Conservation (phyloP, 257 asterid species). For the Rauvolfia tetraphylla region DNA sequence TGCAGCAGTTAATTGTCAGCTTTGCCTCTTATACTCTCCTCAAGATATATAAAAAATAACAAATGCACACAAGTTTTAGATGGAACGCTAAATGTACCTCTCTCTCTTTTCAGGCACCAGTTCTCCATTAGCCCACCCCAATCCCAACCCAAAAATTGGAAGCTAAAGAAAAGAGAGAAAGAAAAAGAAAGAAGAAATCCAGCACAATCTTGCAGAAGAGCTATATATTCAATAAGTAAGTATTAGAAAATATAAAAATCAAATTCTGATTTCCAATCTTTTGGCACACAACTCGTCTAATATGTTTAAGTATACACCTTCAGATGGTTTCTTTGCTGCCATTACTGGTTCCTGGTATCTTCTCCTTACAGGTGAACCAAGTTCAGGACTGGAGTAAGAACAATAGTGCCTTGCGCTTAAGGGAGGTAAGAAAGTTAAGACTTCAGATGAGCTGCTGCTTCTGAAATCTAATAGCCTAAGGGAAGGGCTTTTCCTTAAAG, state of each 20-base stretch:
- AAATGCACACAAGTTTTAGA: background rate
- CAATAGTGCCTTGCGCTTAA: constrained; percentile 44
- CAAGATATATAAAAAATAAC: too few relatives aligned
- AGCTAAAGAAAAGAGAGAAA: background rate
- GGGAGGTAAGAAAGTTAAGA: constrained; percentile 50
- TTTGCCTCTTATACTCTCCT: too few relatives aligned
- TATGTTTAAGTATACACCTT: constrained; percentile 39
- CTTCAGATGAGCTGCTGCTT: constrained; percentile 53
- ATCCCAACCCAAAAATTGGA: background rate
- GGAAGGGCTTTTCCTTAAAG: constrained; percentile 53
- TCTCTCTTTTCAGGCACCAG: background rate
- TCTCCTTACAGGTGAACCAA: constrained; percentile 46
- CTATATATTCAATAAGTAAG: background rate
- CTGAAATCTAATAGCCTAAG: constrained; percentile 48
- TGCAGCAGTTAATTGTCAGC: background rate
- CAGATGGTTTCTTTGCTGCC: constrained; percentile 74
- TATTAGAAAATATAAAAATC: constrained; percentile 15
- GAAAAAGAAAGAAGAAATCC: background rate
- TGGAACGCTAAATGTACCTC: background rate
- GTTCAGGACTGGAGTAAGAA: constrained; percentile 45
- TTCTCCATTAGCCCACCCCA: background rate
- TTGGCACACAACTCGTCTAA: background rate
- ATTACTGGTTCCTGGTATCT: constrained; percentile 70
- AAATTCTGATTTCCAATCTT: background rate
- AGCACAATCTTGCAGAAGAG: background rate